Base-by-base conservation (phyloP, 2,329 filamentous ascomycete genomes). In the Leptographium radiaticola region DNA sequence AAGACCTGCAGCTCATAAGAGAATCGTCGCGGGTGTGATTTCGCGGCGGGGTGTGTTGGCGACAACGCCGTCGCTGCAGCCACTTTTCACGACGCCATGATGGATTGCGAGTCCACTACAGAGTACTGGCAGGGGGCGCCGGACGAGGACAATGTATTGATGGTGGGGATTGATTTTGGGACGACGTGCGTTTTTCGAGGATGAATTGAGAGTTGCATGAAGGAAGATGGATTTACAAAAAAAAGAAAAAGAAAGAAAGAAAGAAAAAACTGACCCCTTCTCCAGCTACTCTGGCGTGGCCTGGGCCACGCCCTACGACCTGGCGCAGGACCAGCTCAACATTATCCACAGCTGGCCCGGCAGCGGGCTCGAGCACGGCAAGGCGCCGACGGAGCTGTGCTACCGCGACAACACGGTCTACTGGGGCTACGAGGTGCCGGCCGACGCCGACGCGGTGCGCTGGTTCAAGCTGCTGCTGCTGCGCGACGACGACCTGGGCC, bases 301-400 rank as follows among this genome's bases (percentile, higher is more conserved):
- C 15, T 58, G 57, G 57, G 55, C 53, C 20, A 53, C 49, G 38
- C 57, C 49, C 8, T 51, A 50, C 18, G 55, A 57, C 30, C 49
- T 56, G 13, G 51, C 51, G 44, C 51, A 55, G 31, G 54, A 54
- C 6, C 51, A 54, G 33, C 53, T 56, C 44, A 57, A 56, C 51
- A 51, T 56, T 13, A 55, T 56, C 49, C 51, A 56, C 38, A 55
- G 15, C 33, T 56, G 56, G 49, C 52, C 52, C 1, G 66, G 69
- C 47, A 53, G 36, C 43, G 55, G 55, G 36, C 40, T 47, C n/a
- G 53, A 58, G 31, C 49, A 56, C 43, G 56, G 51, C 53, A 58
- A 58, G 40, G 55, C 49, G 18, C 57, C 57, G 15, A 58, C 57
- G 5, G 47, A 55, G 51, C 53, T 57, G 6, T 57, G 45, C 47